Evolutionary conservation across 345 rosid genomes (phyloP), one percentile per base, ranked within the genome.

Genomic region (Eucalyptus paniculata): DNA sequence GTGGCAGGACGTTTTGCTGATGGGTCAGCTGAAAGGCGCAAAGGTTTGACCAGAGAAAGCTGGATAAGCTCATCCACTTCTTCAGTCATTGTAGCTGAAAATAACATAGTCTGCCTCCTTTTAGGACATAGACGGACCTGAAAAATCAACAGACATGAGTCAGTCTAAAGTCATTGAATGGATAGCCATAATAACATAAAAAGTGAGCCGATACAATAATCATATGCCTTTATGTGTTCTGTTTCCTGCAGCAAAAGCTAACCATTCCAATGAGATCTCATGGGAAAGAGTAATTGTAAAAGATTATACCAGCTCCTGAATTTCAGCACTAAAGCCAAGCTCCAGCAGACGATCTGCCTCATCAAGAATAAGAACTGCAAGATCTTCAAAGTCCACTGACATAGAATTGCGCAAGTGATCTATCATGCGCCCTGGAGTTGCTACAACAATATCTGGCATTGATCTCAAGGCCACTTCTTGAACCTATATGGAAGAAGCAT

Each of bases 61-160:
- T 95, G 94, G 90, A 97, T 94, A 90, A 97, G 99, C 88, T 97
- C 97, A 90, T 95, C 94, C 91, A 97, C 97, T 91, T 97, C 98
- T 92, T 97, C 98, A 40, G 98, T 98, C 99, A 97, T 96, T 67
- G 99, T 98, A 89, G 99, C 99, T 54, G 99, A 97, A 93, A 98
- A 98, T 88, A 98, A 93, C 98, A 97, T 92, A 12, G 99, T 98
- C 91, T 98, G 99, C 94, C 98, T 97, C 93, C 96, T 93, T 94
- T 95, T 97, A 91, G 99, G 98, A 91, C 99, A 97, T 86, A 93
- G 92, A 56, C 97, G 96, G 90, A 96, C 96, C 99, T 98, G 92
- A 89, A 92, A 92, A 89, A 91, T 34, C 85, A 86, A 87, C 81
- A 56, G 87, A 30, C 88, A 83, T 23, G 53, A 10, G 54, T 89